Evolutionary conservation across 257 asterid species (phyloP).

Genomic region (Linaria vulgaris): DNA sequence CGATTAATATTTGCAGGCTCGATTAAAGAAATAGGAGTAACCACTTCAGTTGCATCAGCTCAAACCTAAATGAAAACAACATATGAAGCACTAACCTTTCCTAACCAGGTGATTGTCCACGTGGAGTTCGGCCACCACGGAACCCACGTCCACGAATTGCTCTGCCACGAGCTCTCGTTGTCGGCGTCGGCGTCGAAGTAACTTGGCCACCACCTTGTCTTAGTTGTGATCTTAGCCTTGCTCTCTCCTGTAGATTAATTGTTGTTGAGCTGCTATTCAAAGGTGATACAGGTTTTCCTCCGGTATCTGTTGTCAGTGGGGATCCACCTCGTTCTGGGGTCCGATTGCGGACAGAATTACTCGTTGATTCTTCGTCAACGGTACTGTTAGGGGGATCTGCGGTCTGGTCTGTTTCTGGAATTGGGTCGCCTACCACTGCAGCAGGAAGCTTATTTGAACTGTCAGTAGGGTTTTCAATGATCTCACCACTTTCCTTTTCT

Average conservation of each 20-base stretch:
- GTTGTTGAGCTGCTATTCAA: slow-evolving; percentile 49
- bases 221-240: slow-evolving; percentile 47
- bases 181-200: slow-evolving; percentile 39
- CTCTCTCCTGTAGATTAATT: slow-evolving; percentile 67
- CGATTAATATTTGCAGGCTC: neutral
- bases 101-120: slow-evolving; percentile 53
- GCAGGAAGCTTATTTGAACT: slow-evolving; percentile 38
- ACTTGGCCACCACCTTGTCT: slow-evolving; percentile 58
- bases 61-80: neutral
- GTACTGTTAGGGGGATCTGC: slow-evolving; percentile 28
- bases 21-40: neutral
- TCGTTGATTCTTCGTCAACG: slow-evolving; percentile 39
- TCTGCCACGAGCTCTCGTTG: slow-evolving; percentile 65
- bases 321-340: slow-evolving; percentile 49
- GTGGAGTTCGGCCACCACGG: slow-evolving; percentile 58
- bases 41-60: neutral
- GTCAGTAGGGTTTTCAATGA: slow-evolving; percentile 37
- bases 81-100: slow-evolving; percentile 2
- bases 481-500: slow-evolving; percentile 40
- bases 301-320: slow-evolving; percentile 27
- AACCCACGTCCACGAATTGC: slow-evolving; percentile 56
- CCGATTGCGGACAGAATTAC: slow-evolving; percentile 38
- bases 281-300: slow-evolving; percentile 47
- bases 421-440: slow-evolving; percentile 39
- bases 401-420: slow-evolving; percentile 40